A percentile compares a stretch with the other conserved stretches of the same genome.
Evolutionary conservation across 2,329 filamentous ascomycete species (phyloP).

Genomic region (Pseudogymnoascus sp.): DNA sequence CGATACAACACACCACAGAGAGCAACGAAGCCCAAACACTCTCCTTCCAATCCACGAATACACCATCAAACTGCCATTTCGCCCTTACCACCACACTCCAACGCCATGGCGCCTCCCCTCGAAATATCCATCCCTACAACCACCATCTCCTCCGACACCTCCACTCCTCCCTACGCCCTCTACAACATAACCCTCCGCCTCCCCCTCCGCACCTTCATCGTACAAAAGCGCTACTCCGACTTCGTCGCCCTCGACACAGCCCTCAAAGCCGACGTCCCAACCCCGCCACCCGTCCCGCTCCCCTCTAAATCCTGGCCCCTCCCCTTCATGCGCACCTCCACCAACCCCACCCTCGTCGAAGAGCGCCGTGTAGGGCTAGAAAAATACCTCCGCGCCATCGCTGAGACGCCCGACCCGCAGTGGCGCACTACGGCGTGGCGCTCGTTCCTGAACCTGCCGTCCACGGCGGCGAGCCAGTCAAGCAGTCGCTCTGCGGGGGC

Average conservation of each 20-base stretch:
- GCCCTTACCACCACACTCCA: neutral
- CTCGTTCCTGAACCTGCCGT: slow-evolving; percentile 62
- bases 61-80: neutral
- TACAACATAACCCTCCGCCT: slow-evolving; percentile 74
- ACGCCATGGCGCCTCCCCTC: slow-evolving; percentile 51
- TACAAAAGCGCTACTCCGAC: slow-evolving; percentile 77
- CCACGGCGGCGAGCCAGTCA: slow-evolving; percentile 32
- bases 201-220: slow-evolving; percentile 64
- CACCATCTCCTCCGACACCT: slow-evolving; percentile 42
- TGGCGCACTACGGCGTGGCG: slow-evolving; percentile 71
- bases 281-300: slow-evolving; percentile 57
- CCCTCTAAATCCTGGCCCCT: slow-evolving; percentile 64
- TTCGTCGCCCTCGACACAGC: slow-evolving; percentile 59
- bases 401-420: slow-evolving; percentile 61
- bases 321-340: slow-evolving; percentile 57
- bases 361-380: slow-evolving; percentile 61
- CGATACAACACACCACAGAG: neutral
- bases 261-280: slow-evolving; percentile 51
- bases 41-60: neutral
- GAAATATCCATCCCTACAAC: slow-evolving; percentile 63
- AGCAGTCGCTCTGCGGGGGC: slow-evolving; percentile 11
- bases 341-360: slow-evolving; percentile 61
- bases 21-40: neutral
- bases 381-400: slow-evolving; percentile 62
- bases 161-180: slow-evolving; percentile 56